Conservation (phyloP, 2,329 filamentous ascomycete species). For the Cadophora malorum region DNA sequence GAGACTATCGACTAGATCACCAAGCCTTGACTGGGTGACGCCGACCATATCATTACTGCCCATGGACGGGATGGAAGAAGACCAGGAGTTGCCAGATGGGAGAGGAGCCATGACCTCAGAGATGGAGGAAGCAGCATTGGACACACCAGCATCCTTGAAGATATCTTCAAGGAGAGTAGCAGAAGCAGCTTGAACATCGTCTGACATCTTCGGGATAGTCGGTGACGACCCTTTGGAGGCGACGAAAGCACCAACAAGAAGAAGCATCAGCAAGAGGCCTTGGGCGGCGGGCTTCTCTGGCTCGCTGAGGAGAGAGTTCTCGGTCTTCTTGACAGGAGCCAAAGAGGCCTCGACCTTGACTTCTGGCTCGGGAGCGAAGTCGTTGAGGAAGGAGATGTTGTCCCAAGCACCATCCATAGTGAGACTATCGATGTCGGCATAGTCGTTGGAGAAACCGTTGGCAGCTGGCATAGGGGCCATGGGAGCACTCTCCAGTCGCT, state of each 20-base stretch:
- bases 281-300: constrained; percentile 73
- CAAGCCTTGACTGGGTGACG: constrained; percentile 65
- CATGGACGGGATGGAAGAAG: constrained; percentile 49
- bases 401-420: constrained; percentile 85
- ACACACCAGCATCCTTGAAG: constrained; percentile 78
- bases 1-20: constrained; percentile 71
- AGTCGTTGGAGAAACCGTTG: constrained; percentile 72
- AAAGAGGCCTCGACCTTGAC: constrained; percentile 63
- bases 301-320: constrained; percentile 53
- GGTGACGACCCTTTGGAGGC: constrained; percentile 82
- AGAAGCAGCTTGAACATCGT: constrained; percentile 80
- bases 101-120: constrained; percentile 53
- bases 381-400: constrained; percentile 77
- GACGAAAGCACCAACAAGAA: constrained; percentile 95
- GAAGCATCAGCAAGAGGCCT: constrained; percentile 90
- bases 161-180: constrained; percentile 80
- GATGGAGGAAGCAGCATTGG: constrained; percentile 50
- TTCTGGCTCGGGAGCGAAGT: constrained; percentile 68
- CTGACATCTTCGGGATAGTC: constrained; percentile 77
- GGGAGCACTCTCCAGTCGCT: constrained; percentile 70
- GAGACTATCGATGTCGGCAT: constrained; percentile 83
- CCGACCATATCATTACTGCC: constrained; percentile 54
- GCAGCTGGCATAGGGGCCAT: constrained; percentile 59
- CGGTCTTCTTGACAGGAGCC: constrained; percentile 60
- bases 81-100: constrained; percentile 59